A percentile compares a stretch with the other conserved stretches of the same genome.
Conservation (phyloP, 495 filamentous ascomycete species). For the Aspergillus indologenus region DNA sequence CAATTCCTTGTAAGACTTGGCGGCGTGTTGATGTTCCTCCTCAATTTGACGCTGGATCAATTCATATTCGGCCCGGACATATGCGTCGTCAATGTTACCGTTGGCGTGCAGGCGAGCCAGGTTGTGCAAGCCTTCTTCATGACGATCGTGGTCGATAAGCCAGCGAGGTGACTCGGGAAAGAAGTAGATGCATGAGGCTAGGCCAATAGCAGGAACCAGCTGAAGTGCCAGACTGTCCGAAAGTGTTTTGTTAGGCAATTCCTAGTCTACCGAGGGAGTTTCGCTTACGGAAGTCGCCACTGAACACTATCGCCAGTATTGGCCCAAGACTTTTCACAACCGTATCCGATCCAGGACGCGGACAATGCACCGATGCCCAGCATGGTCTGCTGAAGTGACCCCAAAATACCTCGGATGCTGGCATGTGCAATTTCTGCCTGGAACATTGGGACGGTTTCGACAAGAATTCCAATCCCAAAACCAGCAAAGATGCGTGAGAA, state of each 20-base stretch:
- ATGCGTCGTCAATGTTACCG: constrained; percentile 55
- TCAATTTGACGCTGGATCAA: constrained; percentile 45
- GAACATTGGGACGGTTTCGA: background rate
- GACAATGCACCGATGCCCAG: background rate
- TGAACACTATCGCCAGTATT: constrained; percentile 6
- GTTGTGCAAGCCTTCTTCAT: constrained; percentile 33
- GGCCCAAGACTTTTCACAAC: background rate
- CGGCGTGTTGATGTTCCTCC: constrained; percentile 48
- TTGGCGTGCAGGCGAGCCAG: constrained; percentile 59
- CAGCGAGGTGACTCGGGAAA: constrained; percentile 52
- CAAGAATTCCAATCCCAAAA: background rate
- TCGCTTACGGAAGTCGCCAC: constrained; percentile 9
- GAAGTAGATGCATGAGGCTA: constrained; percentile 43
- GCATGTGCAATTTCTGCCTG: background rate
- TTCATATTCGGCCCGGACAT: constrained; percentile 61
- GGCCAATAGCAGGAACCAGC: constrained; percentile 8
- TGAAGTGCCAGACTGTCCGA: constrained; percentile 4
- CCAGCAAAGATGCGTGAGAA: background rate
- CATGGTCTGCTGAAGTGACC: background rate
- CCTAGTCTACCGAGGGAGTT: background rate
- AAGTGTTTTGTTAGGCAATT: background rate
- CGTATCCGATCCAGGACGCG: background rate
- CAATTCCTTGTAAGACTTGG: constrained; percentile 58
- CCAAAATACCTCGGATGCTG: background rate
- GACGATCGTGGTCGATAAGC: constrained; percentile 42